phyloP scores from a whole-genome alignment of 2,329 filamentous ascomycete species.

The Cladophialophora carrionii region DNA sequence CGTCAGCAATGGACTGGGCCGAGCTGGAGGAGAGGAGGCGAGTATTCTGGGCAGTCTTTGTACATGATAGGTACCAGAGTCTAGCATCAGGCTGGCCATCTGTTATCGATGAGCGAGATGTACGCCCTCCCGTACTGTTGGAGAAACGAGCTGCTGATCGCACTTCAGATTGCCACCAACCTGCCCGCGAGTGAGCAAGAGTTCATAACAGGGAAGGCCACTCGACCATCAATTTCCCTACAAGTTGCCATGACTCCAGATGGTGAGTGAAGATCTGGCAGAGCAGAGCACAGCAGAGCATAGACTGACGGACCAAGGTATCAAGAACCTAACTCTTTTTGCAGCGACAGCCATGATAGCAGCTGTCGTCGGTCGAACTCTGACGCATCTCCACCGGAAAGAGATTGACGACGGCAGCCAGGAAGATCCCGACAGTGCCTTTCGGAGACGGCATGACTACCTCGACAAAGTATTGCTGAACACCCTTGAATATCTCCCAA shows the following conservation, averaged over 20 bases:
- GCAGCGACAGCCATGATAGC: slow-evolving; percentile 14
- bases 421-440: slow-evolving; percentile 2
- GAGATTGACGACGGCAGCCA: slow-evolving; percentile 1
- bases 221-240: background rate
- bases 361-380: slow-evolving; percentile 10
- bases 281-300: background rate
- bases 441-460: slow-evolving; percentile 5
- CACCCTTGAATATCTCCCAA: slow-evolving; percentile 13
- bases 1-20: slow-evolving; percentile 39
- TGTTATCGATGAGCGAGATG: slow-evolving; percentile 18
- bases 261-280: background rate
- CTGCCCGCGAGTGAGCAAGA: slow-evolving; percentile 14
- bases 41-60: slow-evolving; percentile 47
- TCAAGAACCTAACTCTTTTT: slow-evolving; percentile 9
- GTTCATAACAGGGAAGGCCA: background rate
- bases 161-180: slow-evolving; percentile 1
- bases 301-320: background rate
- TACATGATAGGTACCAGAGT: slow-evolving; percentile 41
- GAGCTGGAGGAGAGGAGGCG: slow-evolving; percentile 45
- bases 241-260: slow-evolving; percentile 10
- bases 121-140: background rate
- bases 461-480: slow-evolving; percentile 15
- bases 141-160: background rate
- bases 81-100: slow-evolving; percentile 16
- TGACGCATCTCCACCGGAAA: slow-evolving; percentile 14